Evolutionary conservation across 2,329 filamentous ascomycete genomes (phyloP).

Genomic region (Neopestalotiopsis clavispora): DNA sequence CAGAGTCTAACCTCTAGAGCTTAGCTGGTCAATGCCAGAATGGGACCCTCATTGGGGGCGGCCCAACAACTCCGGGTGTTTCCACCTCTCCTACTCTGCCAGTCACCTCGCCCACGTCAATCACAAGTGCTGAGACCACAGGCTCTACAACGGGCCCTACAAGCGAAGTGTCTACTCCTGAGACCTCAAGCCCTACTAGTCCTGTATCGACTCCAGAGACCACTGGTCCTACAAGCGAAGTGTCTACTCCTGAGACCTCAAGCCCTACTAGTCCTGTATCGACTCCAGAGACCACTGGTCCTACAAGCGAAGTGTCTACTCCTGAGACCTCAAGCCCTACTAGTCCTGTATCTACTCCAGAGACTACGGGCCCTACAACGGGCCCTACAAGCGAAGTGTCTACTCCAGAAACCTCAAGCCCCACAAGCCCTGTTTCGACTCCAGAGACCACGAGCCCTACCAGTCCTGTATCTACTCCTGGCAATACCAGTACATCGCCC

Average conservation of each 20-base stretch:
- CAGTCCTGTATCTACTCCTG: neutral
- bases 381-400: neutral
- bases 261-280: neutral
- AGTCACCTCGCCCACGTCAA: neutral
- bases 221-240: neutral
- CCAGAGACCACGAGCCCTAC: neutral
- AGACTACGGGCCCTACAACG: too few relatives aligned
- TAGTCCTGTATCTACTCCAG: neutral
- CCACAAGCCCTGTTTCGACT: neutral
- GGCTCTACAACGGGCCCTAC: neutral
- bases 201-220: neutral
- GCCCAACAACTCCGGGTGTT: neutral
- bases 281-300: neutral
- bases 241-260: neutral
- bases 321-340: neutral
- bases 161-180: neutral
- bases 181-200: neutral
- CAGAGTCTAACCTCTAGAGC: neutral
- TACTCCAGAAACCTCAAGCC: neutral
- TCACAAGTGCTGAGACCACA: neutral
- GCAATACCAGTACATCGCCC: neutral
- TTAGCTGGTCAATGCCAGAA: constrained; percentile 2
- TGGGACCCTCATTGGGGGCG: neutral
- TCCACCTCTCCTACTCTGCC: neutral
- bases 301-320: neutral